Base-by-base conservation (phyloP, 2,329 filamentous ascomycete genomes). In the Akanthomyces lecanii region DNA sequence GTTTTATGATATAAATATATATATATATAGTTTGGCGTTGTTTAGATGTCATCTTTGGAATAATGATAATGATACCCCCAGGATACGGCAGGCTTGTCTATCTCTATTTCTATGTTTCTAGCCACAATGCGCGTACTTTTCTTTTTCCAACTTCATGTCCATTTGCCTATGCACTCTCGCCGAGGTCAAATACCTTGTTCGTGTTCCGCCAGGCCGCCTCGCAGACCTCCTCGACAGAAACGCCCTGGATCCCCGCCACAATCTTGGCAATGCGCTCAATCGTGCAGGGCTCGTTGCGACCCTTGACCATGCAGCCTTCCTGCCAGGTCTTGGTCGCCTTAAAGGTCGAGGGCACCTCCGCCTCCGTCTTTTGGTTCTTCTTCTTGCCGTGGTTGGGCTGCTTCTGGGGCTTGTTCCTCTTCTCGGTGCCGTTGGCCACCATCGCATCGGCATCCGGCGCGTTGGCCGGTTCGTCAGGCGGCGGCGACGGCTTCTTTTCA, bases 271-370 rank as follows among this genome's bases (percentile, higher is more conserved):
- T 90, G 60, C 89, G 87, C 67, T 89, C 86, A 67, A 99, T 97
- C 60, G 85, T 89, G 69, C 89, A 93, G 11, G 94, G 91, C 76
- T 99, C 95, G 72, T 99, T 99, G 65, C 95, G 85, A 0, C 94
- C 92, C 78, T 98, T 99, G 60, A 99, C 85, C 90, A 97, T 94
- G 47, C 82, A 83, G 0, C 93, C 94, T 70, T 91, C 86, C 51
- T 85, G 84, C 89, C 92, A 99, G 78, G 97, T 98, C 82, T 98
- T 99, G 36, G 97, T 89, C 5, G 88, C 82, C 76, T 90, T 96
- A 69, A 89, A 95, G 40, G 91, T 78, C 59, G 86, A 82, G 0
- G 89, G 88, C 1, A 90, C 85, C 58, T 88, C 88, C 5, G 86
- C 80, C 67, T 90, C 81, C 25, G 51, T n/a, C 70, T 84, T 85